Conservation (phyloP, 768 basidiomycete species). For the Ephemerocybe angulata region DNA sequence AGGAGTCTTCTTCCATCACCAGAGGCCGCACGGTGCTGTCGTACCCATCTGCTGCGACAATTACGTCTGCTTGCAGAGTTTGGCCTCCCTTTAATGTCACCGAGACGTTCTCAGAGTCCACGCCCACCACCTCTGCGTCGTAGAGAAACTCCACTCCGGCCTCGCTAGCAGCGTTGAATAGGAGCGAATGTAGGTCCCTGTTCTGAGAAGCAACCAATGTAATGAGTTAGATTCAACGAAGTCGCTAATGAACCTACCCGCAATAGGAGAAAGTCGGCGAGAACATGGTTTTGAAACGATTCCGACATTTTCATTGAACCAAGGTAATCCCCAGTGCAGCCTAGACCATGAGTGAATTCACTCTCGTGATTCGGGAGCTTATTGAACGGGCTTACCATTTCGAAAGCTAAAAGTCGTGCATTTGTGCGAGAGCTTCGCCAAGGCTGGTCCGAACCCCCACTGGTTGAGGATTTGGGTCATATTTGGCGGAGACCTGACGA, state of each 20-base stretch:
- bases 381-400: conserved; percentile 1
- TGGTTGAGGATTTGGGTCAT: conserved; percentile 45
- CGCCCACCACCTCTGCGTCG: conserved; percentile 32
- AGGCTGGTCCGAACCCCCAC: conserved; percentile 46
- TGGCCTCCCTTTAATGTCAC: conserved; percentile 42
- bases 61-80: conserved; percentile 44
- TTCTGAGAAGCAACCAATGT: conserved; percentile 33
- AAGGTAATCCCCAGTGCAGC: conserved; percentile 41
- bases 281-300: conserved; percentile 22
- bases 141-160: conserved; percentile 48
- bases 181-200: conserved; percentile 45
- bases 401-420: conserved; percentile 26
- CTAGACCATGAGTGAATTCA: conserved; percentile 23
- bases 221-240: not conserved
- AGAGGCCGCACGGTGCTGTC: conserved; percentile 35
- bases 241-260: conserved; percentile 28
- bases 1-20: conserved; percentile 22
- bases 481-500: conserved; percentile 53
- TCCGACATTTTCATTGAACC: conserved; percentile 43
- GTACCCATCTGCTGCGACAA: conserved; percentile 61
- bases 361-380: not conserved
- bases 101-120: conserved; percentile 28
- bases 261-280: conserved; percentile 40
- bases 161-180: conserved; percentile 42
- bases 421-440: conserved; percentile 35